These are phyloP conservation scores for Euclidium syriacum DNA, from an alignment of 345 rosid species.

Conservation along the genomic window DNA sequence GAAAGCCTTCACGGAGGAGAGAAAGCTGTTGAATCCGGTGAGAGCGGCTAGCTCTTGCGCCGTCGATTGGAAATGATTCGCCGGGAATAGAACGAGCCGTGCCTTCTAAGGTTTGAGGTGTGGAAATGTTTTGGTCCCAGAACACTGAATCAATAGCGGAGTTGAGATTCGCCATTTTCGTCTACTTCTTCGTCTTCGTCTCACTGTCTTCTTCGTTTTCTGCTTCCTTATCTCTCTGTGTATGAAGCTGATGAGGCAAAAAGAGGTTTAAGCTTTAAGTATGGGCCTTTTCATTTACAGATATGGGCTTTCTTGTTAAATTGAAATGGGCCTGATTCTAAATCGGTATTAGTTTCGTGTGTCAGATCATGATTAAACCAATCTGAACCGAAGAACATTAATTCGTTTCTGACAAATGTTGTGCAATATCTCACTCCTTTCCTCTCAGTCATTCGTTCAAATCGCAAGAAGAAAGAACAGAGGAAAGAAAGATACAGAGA, in stretches of 20 bases:
- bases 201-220: background rate
- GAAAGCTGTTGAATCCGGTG: constrained; percentile 89
- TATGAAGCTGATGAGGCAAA: background rate
- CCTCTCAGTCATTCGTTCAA: too few relatives aligned
- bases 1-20: constrained; percentile 60
- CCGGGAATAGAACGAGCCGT: constrained; percentile 73
- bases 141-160: constrained; percentile 78
- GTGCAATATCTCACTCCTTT: too few relatives aligned
- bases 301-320: background rate
- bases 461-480: too few relatives aligned
- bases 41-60: constrained; percentile 55
- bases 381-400: too few relatives aligned
- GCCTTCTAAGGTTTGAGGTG: constrained; percentile 61
- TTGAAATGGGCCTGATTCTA: background rate
- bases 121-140: constrained; percentile 70
- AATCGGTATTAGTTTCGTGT: background rate
- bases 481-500: too few relatives aligned
- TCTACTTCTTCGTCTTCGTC: background rate
- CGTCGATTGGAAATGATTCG: constrained; percentile 63
- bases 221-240: constrained; percentile 30
- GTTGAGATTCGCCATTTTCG: constrained; percentile 61
- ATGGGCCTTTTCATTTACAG: background rate
- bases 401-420: too few relatives aligned
- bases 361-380: background rate
- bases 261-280: constrained; percentile 18